Evolutionary conservation across 2,329 filamentous ascomycete species (phyloP).

Genomic region (Dactylellina cionopaga): DNA sequence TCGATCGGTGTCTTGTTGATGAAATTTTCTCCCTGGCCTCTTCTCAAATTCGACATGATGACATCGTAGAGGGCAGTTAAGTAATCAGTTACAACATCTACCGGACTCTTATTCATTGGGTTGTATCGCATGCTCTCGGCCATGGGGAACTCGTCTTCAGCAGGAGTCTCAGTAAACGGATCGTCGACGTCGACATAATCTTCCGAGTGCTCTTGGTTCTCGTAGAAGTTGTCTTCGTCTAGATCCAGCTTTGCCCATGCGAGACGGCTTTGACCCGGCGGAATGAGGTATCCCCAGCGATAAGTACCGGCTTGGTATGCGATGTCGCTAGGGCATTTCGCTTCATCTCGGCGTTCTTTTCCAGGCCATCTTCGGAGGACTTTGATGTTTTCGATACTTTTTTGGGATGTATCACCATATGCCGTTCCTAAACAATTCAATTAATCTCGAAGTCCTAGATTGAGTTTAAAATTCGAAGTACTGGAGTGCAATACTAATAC

Average conservation of each 20-base stretch:
- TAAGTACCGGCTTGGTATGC: slow-evolving; percentile 40
- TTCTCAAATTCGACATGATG: slow-evolving; percentile 63
- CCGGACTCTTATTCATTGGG: slow-evolving; percentile 54
- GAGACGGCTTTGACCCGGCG: slow-evolving; percentile 24
- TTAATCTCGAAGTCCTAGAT: not conserved
- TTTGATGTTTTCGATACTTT: slow-evolving; percentile 49
- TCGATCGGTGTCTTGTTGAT: slow-evolving; percentile 64
- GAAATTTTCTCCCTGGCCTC: slow-evolving; percentile 62
- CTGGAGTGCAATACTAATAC: not conserved
- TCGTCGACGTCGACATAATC: slow-evolving; percentile 42
- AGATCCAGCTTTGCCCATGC: slow-evolving; percentile 48
- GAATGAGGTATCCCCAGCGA: slow-evolving; percentile 42
- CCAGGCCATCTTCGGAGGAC: slow-evolving; percentile 44
- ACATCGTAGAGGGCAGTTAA: slow-evolving; percentile 65
- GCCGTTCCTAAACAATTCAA: slow-evolving; percentile 12
- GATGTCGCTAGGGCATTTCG: slow-evolving; percentile 51
- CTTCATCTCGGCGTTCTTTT: slow-evolving; percentile 42
- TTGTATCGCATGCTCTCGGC: slow-evolving; percentile 44
- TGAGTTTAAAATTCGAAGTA: not conserved
- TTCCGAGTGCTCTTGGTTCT: slow-evolving; percentile 32
- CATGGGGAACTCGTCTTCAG: slow-evolving; percentile 42
- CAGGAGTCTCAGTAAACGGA: slow-evolving; percentile 26
- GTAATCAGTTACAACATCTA: slow-evolving; percentile 64
- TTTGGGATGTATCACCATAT: slow-evolving; percentile 46
- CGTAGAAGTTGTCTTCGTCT: slow-evolving; percentile 50